phyloP scores from a whole-genome alignment of 2,329 filamentous ascomycete genomes.

The Paramyrothecium roridum region DNA sequence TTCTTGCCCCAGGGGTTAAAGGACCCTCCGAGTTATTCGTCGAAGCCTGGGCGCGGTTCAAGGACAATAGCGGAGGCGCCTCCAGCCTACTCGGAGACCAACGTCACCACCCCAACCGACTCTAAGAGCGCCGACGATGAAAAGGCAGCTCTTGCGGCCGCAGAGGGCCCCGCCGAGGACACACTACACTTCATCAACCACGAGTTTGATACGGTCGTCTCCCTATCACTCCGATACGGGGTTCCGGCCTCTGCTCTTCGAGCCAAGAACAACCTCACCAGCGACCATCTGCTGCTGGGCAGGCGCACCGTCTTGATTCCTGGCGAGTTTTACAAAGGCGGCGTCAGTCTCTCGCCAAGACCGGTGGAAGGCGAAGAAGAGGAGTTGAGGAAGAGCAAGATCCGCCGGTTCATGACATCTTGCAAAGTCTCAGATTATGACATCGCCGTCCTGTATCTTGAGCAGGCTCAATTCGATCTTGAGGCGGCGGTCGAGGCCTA shows the following conservation, averaged over 20 bases:
- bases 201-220: slow-evolving; percentile 62
- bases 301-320: slow-evolving; percentile 71
- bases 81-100: slow-evolving; percentile 31
- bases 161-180: slow-evolving; percentile 50
- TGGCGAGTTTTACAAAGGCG: slow-evolving; percentile 64
- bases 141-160: slow-evolving; percentile 17
- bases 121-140: slow-evolving; percentile 11
- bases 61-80: slow-evolving; percentile 26
- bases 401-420: slow-evolving; percentile 74
- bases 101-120: slow-evolving; percentile 9
- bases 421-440: slow-evolving; percentile 78
- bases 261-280: slow-evolving; percentile 65
- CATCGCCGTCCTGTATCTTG: slow-evolving; percentile 70
- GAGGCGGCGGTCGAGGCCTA: slow-evolving; percentile 61
- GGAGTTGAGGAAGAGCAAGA: slow-evolving; percentile 64
- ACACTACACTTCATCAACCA: slow-evolving; percentile 74
- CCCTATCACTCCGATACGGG: slow-evolving; percentile 68
- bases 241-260: slow-evolving; percentile 63
- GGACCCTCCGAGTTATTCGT: slow-evolving; percentile 65
- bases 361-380: slow-evolving; percentile 75
- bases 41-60: slow-evolving; percentile 23
- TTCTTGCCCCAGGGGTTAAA: slow-evolving; percentile 59
- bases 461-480: slow-evolving; percentile 66
- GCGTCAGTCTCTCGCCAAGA: slow-evolving; percentile 64
- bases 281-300: slow-evolving; percentile 68